Conservation (phyloP, 208 protist genomes). For the Crithidia fasciculata region DNA sequence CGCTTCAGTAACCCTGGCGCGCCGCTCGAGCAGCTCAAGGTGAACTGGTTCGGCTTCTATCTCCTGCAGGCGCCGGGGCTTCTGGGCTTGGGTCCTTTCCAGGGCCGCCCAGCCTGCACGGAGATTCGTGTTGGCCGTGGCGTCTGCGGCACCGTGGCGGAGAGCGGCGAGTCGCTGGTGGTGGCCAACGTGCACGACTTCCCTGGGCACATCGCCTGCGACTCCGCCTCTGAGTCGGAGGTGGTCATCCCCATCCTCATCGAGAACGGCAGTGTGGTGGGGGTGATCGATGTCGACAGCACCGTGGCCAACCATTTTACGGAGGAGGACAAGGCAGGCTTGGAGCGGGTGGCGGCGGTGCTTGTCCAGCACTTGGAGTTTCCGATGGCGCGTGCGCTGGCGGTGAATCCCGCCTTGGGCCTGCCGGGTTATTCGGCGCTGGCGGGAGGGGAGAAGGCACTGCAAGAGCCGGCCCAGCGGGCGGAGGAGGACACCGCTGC, state of each 20-base stretch:
- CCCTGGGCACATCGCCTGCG: constrained; percentile 95
- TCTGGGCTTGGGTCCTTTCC: constrained; percentile 94
- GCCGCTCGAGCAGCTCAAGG: constrained; percentile 51
- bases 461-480: constrained; percentile 6
- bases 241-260: constrained; percentile 89
- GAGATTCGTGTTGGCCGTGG: constrained; percentile 86
- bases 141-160: constrained; percentile 87
- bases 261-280: constrained; percentile 62
- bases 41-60: constrained; percentile 96
- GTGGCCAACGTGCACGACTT: constrained; percentile 92
- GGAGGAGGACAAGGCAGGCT: constrained; percentile 58
- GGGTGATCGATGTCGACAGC: constrained; percentile 89
- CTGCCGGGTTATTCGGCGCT: constrained; percentile 26
- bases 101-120: constrained; percentile 92
- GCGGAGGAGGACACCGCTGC: constrained; percentile 3
- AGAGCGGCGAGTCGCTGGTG: constrained; percentile 53
- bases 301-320: constrained; percentile 63
- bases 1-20: constrained; percentile 48
- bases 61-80: constrained; percentile 68
- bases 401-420: constrained; percentile 48
- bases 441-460: constrained; percentile 20
- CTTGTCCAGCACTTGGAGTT: constrained; percentile 66
- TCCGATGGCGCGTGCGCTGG: constrained; percentile 57
- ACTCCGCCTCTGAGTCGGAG: constrained; percentile 88
- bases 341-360: constrained; percentile 65